Evolutionary conservation across 2,329 filamentous ascomycete genomes (phyloP), one percentile per base, ranked within the genome.

Genomic region (Biscogniauxia marginata): DNA sequence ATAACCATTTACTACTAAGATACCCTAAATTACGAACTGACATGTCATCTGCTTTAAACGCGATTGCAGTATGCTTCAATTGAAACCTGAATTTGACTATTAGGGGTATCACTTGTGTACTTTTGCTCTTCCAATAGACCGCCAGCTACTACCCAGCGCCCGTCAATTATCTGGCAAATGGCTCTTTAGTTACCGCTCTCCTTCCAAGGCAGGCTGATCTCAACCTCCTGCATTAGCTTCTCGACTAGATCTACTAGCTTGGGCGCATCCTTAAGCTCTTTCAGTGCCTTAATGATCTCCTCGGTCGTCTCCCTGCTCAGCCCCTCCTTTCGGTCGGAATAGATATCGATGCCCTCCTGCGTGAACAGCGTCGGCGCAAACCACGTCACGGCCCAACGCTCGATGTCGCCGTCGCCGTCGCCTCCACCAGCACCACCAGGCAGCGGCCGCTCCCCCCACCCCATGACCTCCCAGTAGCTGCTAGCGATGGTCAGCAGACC

Each of bases 331-430:
- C 80, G 77, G 63, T 88, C 80, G 47, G 84, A 86, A 71, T 93
- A 95, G 8, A 96, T 73, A 73, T 96, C 91, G 24, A 96, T 67
- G 0, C 91, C 91, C 55, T 91, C 89, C 60, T 88, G 88, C 6
- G 91, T 95, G 65, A 96, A 96, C 46, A 93, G 64, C 21, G 90
- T 96, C 67, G 89, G 87, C 60, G 87, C 86, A 72, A 96, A 96
- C 80, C 88, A 93, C 4, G 90, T 96, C 13, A 96, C 89, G 1
- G 84, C 85, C 89, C 90, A 96, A 64, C 81, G 79, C 71, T 85
- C 82, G 49, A 65, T 70, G 7, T 58, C 67, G 5, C 61, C 66
- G 1, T 66, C 70, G 51, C 44, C 50, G 3, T 54, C 67, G 0
- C 73, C 74, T 25, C 71, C 76, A 13, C 73, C 70, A 20, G 71